Evolutionary conservation across 495 filamentous ascomycete species (phyloP).

Genomic region (Xylaria cubensis): DNA sequence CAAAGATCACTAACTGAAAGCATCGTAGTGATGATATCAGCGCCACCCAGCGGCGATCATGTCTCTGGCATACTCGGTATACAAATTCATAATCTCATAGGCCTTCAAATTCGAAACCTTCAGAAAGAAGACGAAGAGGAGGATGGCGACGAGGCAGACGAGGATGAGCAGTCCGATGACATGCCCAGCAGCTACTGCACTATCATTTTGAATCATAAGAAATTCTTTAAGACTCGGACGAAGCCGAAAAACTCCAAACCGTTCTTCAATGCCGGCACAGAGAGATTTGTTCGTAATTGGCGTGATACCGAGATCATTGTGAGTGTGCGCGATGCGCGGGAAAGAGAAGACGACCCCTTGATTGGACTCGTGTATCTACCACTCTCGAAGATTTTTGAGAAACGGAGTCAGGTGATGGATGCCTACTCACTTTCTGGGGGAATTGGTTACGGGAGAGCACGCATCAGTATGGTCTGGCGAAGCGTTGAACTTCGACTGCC

Average conservation of each 20-base stretch:
- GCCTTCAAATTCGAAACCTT: slow-evolving; percentile 63
- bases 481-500: slow-evolving; percentile 66
- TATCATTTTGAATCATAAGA: slow-evolving; percentile 73
- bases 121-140: slow-evolving; percentile 51
- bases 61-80: slow-evolving; percentile 70
- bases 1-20: neutral
- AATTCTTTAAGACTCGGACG: slow-evolving; percentile 72
- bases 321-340: slow-evolving; percentile 66
- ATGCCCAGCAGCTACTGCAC: slow-evolving; percentile 72
- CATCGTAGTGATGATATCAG: slow-evolving; percentile 57
- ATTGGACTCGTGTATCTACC: slow-evolving; percentile 72
- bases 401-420: slow-evolving; percentile 65
- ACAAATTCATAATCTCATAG: slow-evolving; percentile 76
- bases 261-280: slow-evolving; percentile 80
- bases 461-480: slow-evolving; percentile 73
- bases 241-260: slow-evolving; percentile 80
- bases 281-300: slow-evolving; percentile 74
- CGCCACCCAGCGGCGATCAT: slow-evolving; percentile 61
- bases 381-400: slow-evolving; percentile 60
- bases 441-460: slow-evolving; percentile 70
- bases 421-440: slow-evolving; percentile 67
- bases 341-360: slow-evolving; percentile 70
- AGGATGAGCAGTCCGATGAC: slow-evolving; percentile 65
- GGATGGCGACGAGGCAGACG: slow-evolving; percentile 56
- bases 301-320: slow-evolving; percentile 67